Evolutionary conservation across 2,329 filamentous ascomycete genomes (phyloP).

Genomic region (Penicillium crustosum): DNA sequence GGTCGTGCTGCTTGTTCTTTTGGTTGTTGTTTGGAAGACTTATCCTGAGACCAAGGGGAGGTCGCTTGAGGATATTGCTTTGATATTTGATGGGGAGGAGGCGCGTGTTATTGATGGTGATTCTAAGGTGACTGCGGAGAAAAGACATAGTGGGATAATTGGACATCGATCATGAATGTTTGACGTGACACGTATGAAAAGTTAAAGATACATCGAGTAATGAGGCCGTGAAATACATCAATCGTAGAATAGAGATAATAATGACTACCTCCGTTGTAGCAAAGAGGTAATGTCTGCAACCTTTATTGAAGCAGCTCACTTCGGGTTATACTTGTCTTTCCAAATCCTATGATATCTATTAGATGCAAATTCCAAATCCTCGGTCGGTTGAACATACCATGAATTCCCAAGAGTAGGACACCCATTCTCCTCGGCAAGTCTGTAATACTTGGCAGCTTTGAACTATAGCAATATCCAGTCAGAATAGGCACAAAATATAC

Average conservation of each 20-base stretch:
- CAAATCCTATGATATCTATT: constrained; percentile 70
- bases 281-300: background rate
- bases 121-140: background rate
- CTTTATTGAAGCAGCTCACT: background rate
- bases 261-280: background rate
- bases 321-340: constrained; percentile 86
- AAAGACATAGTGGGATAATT: background rate
- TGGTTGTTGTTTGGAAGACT: constrained; percentile 4
- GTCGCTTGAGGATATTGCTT: constrained; percentile 4
- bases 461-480: constrained; percentile 28
- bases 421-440: constrained; percentile 83
- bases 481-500: constrained; percentile 8
- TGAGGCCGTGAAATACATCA: background rate
- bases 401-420: constrained; percentile 90
- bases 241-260: background rate
- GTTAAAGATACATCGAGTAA: background rate
- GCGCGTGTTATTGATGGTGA: background rate
- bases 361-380: constrained; percentile 17
- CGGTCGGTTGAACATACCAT: constrained; percentile 65
- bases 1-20: background rate
- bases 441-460: constrained; percentile 81
- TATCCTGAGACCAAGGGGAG: constrained; percentile 6
- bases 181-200: background rate
- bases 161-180: background rate
- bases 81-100: constrained; percentile 1